These are phyloP conservation scores for Torulaspora quercuum DNA, from an alignment of 805 yeast species.

Conservation along the genomic window DNA sequence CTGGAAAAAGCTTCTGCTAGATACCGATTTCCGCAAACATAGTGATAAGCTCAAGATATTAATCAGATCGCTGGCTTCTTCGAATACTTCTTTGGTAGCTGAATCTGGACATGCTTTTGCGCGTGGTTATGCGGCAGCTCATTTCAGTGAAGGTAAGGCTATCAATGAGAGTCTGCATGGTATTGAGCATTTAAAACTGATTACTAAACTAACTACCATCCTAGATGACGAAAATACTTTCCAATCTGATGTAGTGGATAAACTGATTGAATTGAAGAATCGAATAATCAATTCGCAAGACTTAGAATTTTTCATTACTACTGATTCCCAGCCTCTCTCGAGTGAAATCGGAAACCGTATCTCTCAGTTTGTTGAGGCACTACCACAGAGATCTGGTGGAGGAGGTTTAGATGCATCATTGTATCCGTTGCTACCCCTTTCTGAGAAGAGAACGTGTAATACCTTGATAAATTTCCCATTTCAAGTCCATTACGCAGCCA, in stretches of 20 bases:
- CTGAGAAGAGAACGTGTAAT: slow-evolving; percentile 21
- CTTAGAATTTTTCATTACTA: slow-evolving; percentile 55
- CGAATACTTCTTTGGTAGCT: slow-evolving; percentile 73
- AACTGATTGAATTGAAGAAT: slow-evolving; percentile 50
- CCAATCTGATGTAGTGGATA: slow-evolving; percentile 60
- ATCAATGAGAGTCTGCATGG: slow-evolving; percentile 67
- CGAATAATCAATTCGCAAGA: slow-evolving; percentile 42
- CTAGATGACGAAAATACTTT: slow-evolving; percentile 48
- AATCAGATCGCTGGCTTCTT: slow-evolving; percentile 70
- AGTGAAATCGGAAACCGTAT: slow-evolving; percentile 27
- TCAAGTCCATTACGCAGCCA: slow-evolving; percentile 81
- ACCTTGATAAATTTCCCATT: slow-evolving; percentile 71
- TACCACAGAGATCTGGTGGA: slow-evolving; percentile 23
- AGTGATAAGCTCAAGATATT: slow-evolving; percentile 68
- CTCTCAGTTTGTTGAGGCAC: slow-evolving; percentile 27
- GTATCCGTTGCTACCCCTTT: slow-evolving; percentile 9
- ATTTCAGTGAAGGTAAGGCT: slow-evolving; percentile 55
- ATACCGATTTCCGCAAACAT: slow-evolving; percentile 61
- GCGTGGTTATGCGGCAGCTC: slow-evolving; percentile 59
- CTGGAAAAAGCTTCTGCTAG: slow-evolving; percentile 62
- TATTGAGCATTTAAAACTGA: slow-evolving; percentile 69
- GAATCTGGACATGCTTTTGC: slow-evolving; percentile 89
- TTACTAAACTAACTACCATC: slow-evolving; percentile 54
- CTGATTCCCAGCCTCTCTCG: slow-evolving; percentile 44
- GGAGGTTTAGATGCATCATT: slow-evolving; percentile 9